These are phyloP conservation scores for Argentina anserina DNA, from an alignment of 306 rosid species.

Conservation along the genomic window DNA sequence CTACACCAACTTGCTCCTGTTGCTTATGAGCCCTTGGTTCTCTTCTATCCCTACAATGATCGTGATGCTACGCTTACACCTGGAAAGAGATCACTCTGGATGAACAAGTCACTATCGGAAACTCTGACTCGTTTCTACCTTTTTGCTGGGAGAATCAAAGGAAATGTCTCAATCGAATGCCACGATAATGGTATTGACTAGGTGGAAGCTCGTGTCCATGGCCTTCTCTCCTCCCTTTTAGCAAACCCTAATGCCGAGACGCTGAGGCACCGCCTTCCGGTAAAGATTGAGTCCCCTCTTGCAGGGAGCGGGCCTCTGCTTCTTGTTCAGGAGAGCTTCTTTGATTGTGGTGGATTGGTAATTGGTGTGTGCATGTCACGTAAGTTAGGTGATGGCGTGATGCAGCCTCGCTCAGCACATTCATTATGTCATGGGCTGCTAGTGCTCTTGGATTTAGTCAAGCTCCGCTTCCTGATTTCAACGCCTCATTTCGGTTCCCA, in stretches of 20 bases:
- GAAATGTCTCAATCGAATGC: conserved; percentile 7
- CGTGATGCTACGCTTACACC: background rate
- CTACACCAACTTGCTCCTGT: conserved; percentile 15
- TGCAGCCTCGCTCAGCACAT: conserved; percentile 3
- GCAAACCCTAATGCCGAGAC: background rate
- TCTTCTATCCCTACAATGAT: conserved; percentile 11
- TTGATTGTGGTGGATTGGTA: conserved; percentile 26
- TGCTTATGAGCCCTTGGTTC: conserved; percentile 14
- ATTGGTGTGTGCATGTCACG: conserved; percentile 18
- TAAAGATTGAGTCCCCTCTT: background rate
- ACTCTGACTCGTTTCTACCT: conserved; percentile 10
- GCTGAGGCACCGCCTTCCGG: conserved; percentile 10
- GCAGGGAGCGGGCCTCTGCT: background rate
- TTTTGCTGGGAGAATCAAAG: conserved; percentile 12
- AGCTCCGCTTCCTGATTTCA: background rate
- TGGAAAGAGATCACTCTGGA: background rate
- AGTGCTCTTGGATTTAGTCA: background rate
- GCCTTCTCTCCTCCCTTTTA: background rate
- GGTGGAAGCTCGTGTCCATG: conserved; percentile 7
- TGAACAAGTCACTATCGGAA: conserved; percentile 10
- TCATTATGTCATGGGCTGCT: conserved; percentile 11
- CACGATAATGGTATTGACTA: conserved; percentile 21
- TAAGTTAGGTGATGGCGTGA: conserved; percentile 20
- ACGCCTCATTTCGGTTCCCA: conserved; percentile 1
- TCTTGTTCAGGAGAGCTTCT: conserved; percentile 20